Base-by-base conservation (phyloP, 106 monocot species). In the Platanthera zijinensis region DNA sequence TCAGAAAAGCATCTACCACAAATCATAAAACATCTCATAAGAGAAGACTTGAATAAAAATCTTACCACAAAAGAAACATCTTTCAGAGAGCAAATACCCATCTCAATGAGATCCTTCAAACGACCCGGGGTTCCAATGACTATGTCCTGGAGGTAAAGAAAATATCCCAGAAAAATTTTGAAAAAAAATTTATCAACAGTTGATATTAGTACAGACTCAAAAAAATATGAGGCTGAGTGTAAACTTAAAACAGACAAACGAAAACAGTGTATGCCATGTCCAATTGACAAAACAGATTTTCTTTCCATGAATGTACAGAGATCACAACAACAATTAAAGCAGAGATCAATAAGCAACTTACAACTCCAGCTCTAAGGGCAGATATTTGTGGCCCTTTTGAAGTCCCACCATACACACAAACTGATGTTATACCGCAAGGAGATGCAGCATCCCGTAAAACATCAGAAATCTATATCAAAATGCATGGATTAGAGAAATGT, bases 381-480 rank as follows among this genome's bases (percentile, higher is more conserved):
- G 94, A 80, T 57, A 94, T 99, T 64, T 99, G 99, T 59, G 99
- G 99, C 74, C 88, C 94, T 78, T 99, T 99, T 8, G 92, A 88
- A 68, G 90, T 92, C n/a, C 99, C 99, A 74, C 99, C 99, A 84
- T 99, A 99, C 50, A 99, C 57, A 72, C 91, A 92, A 84, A 99
- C 94, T 77, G 90, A 80, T 75, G 86, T 92, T 73, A 92, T 72
- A 47, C 90, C 92, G 85, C 94, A 92, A 75, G 86, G 79, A 76
- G 81, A 81, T 22, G 94, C 99, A 80, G 99, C 99, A 74, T 92
- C 94, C 76, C 73, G 79, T 72, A 99, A 63, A 73, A 99, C 99
- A 90, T 94, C 99, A 76, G 90, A 81, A 83, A 99, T 99, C 99
- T 97, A 83, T 46, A 85, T 48, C 74, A 85, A 83, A 63, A 63